phyloP scores from a whole-genome alignment of 192 early-diverging fungal genomes.

The Linnemannia elongata region DNA sequence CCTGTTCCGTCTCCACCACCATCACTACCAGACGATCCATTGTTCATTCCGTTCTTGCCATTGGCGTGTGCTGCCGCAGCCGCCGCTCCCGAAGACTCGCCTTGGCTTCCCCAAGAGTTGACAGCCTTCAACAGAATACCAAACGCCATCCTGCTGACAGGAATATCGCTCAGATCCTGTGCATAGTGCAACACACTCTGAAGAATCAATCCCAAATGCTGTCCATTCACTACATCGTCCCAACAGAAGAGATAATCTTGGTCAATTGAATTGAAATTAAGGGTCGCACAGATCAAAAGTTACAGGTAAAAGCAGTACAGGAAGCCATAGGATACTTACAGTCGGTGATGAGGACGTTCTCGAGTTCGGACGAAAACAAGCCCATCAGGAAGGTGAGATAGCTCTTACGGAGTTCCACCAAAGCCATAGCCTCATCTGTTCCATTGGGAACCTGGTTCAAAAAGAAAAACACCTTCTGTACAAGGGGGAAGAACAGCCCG shows the following conservation, averaged over 20 bases:
- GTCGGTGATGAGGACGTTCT: conserved; percentile 79
- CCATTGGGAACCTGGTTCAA: conserved; percentile 87
- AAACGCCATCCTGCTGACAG: conserved; percentile 76
- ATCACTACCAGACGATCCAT: conserved; percentile 25
- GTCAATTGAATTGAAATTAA: neutral
- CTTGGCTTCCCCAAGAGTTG: conserved; percentile 68
- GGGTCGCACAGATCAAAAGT: neutral
- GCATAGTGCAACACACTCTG: conserved; percentile 77
- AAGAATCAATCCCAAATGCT: conserved; percentile 71
- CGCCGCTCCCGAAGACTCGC: conserved; percentile 25
- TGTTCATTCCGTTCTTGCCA: conserved; percentile 20
- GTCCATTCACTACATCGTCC: conserved; percentile 65
- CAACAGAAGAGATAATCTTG: neutral
- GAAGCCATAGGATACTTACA: conserved; percentile 63
- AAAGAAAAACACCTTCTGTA: conserved; percentile 87
- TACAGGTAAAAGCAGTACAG: conserved; percentile 23
- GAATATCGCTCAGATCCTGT: conserved; percentile 72
- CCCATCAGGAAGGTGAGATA: conserved; percentile 85
- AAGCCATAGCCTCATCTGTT: conserved; percentile 86
- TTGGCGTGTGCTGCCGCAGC: conserved; percentile 15
- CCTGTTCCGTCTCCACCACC: conserved; percentile 19
- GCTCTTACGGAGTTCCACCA: conserved; percentile 83
- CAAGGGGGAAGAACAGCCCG: conserved; percentile 83
- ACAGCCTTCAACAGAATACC: conserved; percentile 78
- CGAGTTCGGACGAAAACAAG: conserved; percentile 86